A percentile compares a stretch with the other conserved stretches of the same genome.
Conservation (phyloP, 2,329 filamentous ascomycete genomes). For the Huntiella abstrusa region DNA sequence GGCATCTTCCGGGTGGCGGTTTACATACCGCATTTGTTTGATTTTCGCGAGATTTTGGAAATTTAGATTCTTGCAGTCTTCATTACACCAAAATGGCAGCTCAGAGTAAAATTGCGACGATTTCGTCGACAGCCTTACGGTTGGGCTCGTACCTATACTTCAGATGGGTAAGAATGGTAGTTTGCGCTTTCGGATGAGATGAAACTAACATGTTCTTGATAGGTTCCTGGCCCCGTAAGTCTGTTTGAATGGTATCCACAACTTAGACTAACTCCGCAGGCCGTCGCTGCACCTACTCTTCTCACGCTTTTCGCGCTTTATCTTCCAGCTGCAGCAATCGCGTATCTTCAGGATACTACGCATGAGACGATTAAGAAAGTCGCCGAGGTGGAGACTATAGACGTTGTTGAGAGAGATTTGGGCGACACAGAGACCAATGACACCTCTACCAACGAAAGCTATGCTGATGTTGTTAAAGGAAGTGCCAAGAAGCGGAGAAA, state of each 20-base stretch:
- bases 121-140: constrained; percentile 21
- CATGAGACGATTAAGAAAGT: constrained; percentile 42
- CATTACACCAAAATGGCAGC: constrained; percentile 2
- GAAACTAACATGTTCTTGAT: constrained; percentile 13
- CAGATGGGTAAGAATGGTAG: constrained; percentile 32
- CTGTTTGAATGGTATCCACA: background rate
- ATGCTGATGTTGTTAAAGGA: background rate
- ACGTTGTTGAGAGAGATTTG: background rate
- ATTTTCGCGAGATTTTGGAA: no score
- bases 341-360: constrained; percentile 35
- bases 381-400: constrained; percentile 30
- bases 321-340: constrained; percentile 41
- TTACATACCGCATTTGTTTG: no score
- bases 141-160: constrained; percentile 37
- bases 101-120: constrained; percentile 14
- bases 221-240: constrained; percentile 18
- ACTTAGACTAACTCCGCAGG: constrained; percentile 10
- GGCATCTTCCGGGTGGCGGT: no score
- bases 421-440: background rate
- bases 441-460: background rate
- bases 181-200: constrained; percentile 1
- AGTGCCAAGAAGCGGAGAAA: background rate
- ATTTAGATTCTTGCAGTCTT: no score
- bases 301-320: constrained; percentile 49
- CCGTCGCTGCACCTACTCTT: constrained; percentile 16